Evolutionary conservation across 2,329 filamentous ascomycete species (phyloP).

Genomic region (Ambrosiella beaveri): DNA sequence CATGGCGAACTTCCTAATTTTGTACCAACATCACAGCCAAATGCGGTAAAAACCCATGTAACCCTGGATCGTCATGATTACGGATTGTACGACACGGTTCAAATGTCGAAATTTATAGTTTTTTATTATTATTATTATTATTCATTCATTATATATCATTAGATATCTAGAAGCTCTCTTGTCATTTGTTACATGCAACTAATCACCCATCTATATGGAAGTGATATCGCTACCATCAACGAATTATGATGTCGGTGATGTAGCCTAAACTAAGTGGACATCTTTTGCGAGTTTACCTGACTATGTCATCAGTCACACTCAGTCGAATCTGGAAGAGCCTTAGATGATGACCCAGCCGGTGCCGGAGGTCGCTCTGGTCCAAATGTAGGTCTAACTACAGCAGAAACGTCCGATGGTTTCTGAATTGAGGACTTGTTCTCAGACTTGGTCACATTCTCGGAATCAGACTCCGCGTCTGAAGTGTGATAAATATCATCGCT

Average conservation of each 20-base stretch:
- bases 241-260: no score
- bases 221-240: no score
- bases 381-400: conserved; percentile 4
- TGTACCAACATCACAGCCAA: no score
- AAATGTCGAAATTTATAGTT: no score
- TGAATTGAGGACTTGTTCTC: background rate
- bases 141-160: no score
- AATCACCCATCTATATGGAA: no score
- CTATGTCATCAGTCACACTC: background rate
- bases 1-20: background rate
- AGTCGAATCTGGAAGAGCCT: conserved; percentile 1
- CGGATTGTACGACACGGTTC: no score
- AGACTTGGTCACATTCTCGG: background rate
- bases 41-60: no score
- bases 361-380: conserved; percentile 10
- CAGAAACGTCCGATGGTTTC: background rate
- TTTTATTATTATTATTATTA: no score
- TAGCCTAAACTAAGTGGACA: background rate
- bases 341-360: conserved; percentile 16
- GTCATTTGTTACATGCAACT: no score
- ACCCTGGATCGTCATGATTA: no score
- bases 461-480: conserved; percentile 9
- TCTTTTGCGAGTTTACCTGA: background rate
- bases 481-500: conserved; percentile 6
- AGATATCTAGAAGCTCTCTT: no score